These are phyloP conservation scores for Melanogaster broomeanus DNA, from an alignment of 768 basidiomycete species.

Conservation along the genomic window DNA sequence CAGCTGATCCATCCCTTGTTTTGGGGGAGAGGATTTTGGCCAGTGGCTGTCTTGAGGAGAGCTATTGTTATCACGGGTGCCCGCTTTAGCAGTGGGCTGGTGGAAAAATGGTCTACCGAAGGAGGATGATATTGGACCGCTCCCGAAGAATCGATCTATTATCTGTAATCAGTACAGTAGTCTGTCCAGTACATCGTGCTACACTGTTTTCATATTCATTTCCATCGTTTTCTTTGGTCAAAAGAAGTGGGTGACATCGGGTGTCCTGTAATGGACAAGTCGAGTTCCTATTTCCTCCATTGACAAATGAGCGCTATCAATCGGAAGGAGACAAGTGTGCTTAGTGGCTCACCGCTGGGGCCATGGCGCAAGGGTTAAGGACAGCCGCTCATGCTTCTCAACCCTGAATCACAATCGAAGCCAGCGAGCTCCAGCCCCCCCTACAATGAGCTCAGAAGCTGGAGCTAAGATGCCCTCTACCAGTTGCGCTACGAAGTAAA, in stretches of 20 bases:
- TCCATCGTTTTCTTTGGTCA: conserved; percentile 11
- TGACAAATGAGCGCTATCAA: neutral
- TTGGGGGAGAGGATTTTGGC: conserved; percentile 10
- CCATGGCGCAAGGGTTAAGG: conserved; percentile 19
- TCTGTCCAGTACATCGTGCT: conserved; percentile 19
- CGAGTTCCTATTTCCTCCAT: conserved; percentile 1
- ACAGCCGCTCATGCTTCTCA: neutral
- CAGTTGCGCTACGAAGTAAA: conserved; percentile 7
- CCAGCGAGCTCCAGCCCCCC: neutral
- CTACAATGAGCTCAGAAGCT: conserved; percentile 5
- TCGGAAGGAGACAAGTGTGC: conserved; percentile 3
- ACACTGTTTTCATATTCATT: conserved; percentile 28
- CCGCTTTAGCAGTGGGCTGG: conserved; percentile 35
- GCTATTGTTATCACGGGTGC: conserved; percentile 27
- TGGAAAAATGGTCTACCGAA: conserved; percentile 23
- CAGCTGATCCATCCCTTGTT: conserved; percentile 12
- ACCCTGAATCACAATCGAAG: conserved; percentile 19
- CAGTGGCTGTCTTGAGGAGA: conserved; percentile 25
- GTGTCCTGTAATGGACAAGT: neutral
- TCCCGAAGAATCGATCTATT: conserved; percentile 30
- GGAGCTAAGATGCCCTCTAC: conserved; percentile 17
- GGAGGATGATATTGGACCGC: conserved; percentile 25
- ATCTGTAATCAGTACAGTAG: conserved; percentile 19
- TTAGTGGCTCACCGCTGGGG: conserved; percentile 1
- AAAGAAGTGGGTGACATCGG: neutral